Evolutionary conservation across 2,329 filamentous ascomycete genomes (phyloP), one percentile per base, ranked within the genome.

Genomic region (Fusarium succisae): DNA sequence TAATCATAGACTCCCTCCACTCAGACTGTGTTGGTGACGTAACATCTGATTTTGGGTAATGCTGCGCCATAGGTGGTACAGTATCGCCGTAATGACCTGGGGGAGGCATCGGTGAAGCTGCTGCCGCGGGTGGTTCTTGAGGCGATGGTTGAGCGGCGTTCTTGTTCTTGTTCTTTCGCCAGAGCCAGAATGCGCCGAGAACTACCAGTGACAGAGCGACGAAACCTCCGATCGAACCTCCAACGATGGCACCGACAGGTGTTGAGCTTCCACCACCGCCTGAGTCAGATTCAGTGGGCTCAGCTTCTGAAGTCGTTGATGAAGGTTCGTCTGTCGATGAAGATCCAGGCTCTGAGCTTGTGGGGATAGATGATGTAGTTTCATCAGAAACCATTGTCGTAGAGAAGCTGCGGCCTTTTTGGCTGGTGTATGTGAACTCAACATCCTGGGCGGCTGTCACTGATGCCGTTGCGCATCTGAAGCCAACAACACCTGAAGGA

Each of bases 241-340:
- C 72, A 1, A 74, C 47, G 8, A 74, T 74, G 22, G 72, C 66
- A 13, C 72, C 72, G 5, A 74, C 41, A 3, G 66, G 66, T 3
- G 70, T 45, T 11, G 39, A 20, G 17, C 51, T 39, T n/a, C 20
- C 48, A 2, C 47, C 61, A 8, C 30, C 15, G 13, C 28, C n/a
- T 15, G 53, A 17, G 35, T 43, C 30, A 2, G 39, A 26, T 35
- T 57, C 55, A 5, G n/a, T 47, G 3, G 59, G 53, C 13, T 20
- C 54, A 8, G 37, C 24, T 6, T 39, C 28, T 24, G 24, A 20
- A 26, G 63, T 60, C 1, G 38, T 57, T 3, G 68, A 48, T 1
- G 35, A 28, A n/a, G 41, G 14, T 3, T 26, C 44, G 18, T 57
- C 44, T 18, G 59, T 43, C 3, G 37, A 30, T 8, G 55, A 24